phyloP scores from a whole-genome alignment of 202 grass and related monocot genomes.

The Brachypodium distachyon region DNA sequence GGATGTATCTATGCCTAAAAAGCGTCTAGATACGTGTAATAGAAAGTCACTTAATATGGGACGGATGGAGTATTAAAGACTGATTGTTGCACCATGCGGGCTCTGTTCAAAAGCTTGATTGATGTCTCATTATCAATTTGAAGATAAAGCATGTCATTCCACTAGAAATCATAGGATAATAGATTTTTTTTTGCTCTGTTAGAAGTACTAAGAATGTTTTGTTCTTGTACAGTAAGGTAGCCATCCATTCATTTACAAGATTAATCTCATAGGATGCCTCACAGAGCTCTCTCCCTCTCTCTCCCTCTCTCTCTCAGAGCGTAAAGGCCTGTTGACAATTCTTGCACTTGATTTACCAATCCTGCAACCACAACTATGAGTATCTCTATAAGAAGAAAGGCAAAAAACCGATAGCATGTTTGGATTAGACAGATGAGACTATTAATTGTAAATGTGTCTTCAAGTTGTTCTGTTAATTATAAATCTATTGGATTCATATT shows the following conservation, averaged over 20 bases:
- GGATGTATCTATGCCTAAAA: no score
- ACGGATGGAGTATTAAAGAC: no score
- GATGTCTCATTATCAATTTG: background rate
- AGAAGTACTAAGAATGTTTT: background rate
- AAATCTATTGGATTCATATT: background rate
- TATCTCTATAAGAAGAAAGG: background rate
- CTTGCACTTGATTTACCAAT: slow-evolving; percentile 5
- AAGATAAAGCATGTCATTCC: background rate
- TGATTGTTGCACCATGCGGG: background rate
- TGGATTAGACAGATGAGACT: background rate
- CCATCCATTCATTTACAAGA: background rate
- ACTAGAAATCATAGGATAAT: slow-evolving; percentile 10
- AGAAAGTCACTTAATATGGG: no score
- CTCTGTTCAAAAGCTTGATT: slow-evolving; percentile 11
- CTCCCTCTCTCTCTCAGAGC: no score
- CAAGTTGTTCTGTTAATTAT: background rate
- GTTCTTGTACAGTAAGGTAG: background rate
- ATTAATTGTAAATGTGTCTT: background rate
- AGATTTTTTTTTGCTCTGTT: background rate
- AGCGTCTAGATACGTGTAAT: no score
- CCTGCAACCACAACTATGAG: background rate
- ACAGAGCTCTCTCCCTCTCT: no score
- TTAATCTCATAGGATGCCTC: background rate
- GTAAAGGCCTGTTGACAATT: no score
- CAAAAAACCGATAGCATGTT: background rate